A percentile compares a stretch with the other conserved stretches of the same genome.
Conservation (phyloP, 2,329 filamentous ascomycete genomes). For the Cytospora schulzeri region DNA sequence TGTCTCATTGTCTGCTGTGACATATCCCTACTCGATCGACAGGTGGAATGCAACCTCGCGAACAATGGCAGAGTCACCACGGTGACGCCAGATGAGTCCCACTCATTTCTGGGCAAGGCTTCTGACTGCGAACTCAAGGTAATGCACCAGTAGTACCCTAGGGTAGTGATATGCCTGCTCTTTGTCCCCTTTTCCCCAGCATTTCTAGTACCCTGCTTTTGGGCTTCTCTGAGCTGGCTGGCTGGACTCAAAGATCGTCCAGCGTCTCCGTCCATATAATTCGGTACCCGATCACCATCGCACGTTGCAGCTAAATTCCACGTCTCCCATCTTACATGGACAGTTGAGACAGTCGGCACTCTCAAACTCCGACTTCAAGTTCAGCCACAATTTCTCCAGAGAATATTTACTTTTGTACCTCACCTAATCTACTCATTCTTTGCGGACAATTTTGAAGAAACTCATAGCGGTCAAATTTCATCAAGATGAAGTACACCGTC, state of each 20-base stretch:
- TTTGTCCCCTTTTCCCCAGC: background rate
- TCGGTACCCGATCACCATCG: background rate
- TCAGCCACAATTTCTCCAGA: background rate
- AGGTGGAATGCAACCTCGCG: constrained; percentile 16
- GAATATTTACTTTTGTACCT: background rate
- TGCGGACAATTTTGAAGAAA: background rate
- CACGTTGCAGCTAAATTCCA: background rate
- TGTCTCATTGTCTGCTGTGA: background rate
- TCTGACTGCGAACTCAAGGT: background rate
- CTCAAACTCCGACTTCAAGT: background rate
- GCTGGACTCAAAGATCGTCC: background rate
- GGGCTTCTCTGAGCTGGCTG: background rate
- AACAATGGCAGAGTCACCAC: constrained; percentile 5
- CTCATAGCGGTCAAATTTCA: background rate
- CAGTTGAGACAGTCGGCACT: background rate
- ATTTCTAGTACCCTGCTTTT: background rate
- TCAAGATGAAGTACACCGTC: constrained; percentile 27
- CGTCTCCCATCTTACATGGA: background rate
- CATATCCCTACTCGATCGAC: background rate
- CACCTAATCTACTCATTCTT: background rate
- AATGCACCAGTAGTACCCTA: too few relatives aligned
- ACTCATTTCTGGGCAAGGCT: background rate
- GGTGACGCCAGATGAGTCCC: constrained; percentile 9
- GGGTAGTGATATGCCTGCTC: background rate
- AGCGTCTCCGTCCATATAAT: background rate